These are phyloP conservation scores for Wickerhamiella dianesei DNA, from an alignment of 805 yeast species.

Conservation along the genomic window DNA sequence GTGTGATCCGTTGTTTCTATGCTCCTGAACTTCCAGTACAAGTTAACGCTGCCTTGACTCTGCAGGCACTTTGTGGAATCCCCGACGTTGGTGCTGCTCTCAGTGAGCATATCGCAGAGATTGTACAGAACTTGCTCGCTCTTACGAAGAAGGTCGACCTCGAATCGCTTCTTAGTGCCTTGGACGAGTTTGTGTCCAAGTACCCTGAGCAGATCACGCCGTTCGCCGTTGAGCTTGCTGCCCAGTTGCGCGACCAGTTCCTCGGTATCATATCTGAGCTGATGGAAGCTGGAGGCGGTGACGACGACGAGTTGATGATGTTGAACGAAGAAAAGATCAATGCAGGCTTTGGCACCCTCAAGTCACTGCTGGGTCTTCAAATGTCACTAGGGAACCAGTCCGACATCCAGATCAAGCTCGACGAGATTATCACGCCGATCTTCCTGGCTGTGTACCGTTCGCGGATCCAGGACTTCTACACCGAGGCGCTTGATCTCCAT, in stretches of 20 bases:
- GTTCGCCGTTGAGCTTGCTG: conserved; percentile 60
- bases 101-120: conserved; percentile 54
- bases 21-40: conserved; percentile 55
- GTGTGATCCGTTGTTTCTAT: conserved; percentile 29
- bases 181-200: conserved; percentile 89
- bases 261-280: conserved; percentile 55
- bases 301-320: conserved; percentile 29
- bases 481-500: conserved; percentile 65
- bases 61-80: conserved; percentile 68
- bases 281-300: conserved; percentile 32
- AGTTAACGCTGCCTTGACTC: conserved; percentile 70
- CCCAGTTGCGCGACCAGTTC: conserved; percentile 52
- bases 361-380: conserved; percentile 70
- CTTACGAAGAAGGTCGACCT: conserved; percentile 72
- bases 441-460: conserved; percentile 53
- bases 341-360: conserved; percentile 71
- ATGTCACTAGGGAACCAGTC: conserved; percentile 70
- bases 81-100: conserved; percentile 36
- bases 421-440: conserved; percentile 55
- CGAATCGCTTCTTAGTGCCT: conserved; percentile 75
- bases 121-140: conserved; percentile 65
- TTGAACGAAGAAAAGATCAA: conserved; percentile 52
- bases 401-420: conserved; percentile 49
- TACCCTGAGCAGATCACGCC: conserved; percentile 85
- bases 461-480: conserved; percentile 56